A percentile compares a stretch with the other conserved stretches of the same genome.
Conservation (phyloP, 306 rosid species). For the Cucurbita argyrosperma region DNA sequence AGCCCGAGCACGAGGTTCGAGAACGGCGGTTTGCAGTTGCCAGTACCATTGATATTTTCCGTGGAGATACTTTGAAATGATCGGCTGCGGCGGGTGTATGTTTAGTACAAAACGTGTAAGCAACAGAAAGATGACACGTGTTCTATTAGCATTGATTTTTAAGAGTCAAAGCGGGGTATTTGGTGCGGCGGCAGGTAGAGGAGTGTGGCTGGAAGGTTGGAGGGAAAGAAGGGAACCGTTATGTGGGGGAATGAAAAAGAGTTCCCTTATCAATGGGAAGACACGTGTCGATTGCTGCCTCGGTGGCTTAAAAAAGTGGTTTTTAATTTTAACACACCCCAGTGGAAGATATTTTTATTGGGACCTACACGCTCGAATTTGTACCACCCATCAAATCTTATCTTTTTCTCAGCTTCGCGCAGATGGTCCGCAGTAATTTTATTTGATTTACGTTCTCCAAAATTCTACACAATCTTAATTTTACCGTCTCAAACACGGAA, state of each 20-base stretch:
- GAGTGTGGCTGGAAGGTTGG: neutral
- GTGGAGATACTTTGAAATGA: neutral
- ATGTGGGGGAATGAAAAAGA: neutral
- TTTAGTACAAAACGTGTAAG: accelerated
- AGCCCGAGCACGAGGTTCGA: neutral
- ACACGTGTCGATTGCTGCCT: neutral
- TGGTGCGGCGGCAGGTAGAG: neutral
- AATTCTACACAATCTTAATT: too few species aligned
- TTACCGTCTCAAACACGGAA: too few species aligned
- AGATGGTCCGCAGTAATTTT: too few species aligned
- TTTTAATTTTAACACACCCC: neutral
- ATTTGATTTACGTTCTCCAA: too few species aligned
- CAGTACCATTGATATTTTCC: neutral
- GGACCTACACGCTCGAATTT: neutral
- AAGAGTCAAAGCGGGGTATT: neutral
- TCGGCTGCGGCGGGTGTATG: neutral
- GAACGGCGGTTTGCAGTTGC: neutral
- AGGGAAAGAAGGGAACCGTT: neutral
- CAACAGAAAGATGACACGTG: neutral
- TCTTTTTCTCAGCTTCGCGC: too few species aligned
- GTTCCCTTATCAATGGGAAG: neutral
- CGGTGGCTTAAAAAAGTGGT: neutral
- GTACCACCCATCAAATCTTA: neutral
- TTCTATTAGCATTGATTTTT: neutral
- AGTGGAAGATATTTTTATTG: neutral